A percentile compares a stretch with the other conserved stretches of the same genome.
Evolutionary conservation across 805 yeast species (phyloP).

Genomic region (Lachancea fermentati): DNA sequence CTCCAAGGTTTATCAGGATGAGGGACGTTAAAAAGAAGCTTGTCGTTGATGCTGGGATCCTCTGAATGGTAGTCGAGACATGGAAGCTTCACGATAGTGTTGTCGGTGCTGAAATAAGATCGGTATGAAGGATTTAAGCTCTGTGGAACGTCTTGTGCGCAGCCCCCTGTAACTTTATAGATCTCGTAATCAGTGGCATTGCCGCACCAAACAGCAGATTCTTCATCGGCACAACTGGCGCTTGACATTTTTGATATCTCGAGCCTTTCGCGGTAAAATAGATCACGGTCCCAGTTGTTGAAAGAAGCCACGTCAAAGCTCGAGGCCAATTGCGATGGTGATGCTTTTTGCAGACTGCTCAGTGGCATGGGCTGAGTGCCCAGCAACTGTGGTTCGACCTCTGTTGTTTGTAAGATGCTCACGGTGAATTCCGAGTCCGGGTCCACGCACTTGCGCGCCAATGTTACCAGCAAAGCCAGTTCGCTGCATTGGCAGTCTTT

Average conservation of each 20-base stretch:
- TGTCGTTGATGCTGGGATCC: slow-evolving; percentile 20
- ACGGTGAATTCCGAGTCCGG: slow-evolving; percentile 8
- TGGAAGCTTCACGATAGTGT: slow-evolving; percentile 44
- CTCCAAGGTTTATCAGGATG: slow-evolving; percentile 43
- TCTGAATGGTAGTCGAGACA: slow-evolving; percentile 21
- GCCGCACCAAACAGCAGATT: slow-evolving; percentile 67
- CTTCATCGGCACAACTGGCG: slow-evolving; percentile 50
- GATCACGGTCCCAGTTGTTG: slow-evolving; percentile 63
- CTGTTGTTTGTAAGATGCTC: slow-evolving; percentile 11
- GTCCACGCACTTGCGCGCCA: slow-evolving; percentile 37
- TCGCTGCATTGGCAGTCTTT: slow-evolving; percentile 16
- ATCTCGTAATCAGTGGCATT: slow-evolving; percentile 67
- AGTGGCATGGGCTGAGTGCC: slow-evolving; percentile 22
- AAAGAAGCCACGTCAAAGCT: slow-evolving; percentile 39
- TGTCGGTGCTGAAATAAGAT: slow-evolving; percentile 44
- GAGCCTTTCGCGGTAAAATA: slow-evolving; percentile 66
- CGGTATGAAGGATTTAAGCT: slow-evolving; percentile 20
- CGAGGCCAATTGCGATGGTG: slow-evolving; percentile 25
- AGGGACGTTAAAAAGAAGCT: slow-evolving; percentile 43
- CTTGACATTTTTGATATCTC: slow-evolving; percentile 81
- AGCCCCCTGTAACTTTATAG: slow-evolving; percentile 15
- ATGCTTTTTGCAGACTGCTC: slow-evolving; percentile 13
- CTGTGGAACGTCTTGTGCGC: slow-evolving; percentile 4
- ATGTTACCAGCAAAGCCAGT: slow-evolving; percentile 36
- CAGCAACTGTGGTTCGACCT: slow-evolving; percentile 18